Evolutionary conservation across 1,139 yeast genomes (phyloP), one percentile per base, ranked within the genome.

Genomic region (Hyphopichia burtonii): DNA sequence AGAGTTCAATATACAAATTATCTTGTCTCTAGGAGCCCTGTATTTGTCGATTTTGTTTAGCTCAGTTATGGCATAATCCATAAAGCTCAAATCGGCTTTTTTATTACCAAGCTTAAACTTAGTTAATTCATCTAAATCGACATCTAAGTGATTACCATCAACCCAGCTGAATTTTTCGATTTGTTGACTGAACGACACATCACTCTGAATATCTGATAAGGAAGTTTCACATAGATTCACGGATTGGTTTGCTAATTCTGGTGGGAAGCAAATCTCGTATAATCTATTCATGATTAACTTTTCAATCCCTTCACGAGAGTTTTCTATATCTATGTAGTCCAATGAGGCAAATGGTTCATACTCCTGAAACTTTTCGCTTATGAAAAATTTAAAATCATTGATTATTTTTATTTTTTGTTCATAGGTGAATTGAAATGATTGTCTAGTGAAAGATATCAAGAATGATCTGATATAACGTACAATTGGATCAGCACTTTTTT

Each of bases 1-100:
- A 44, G 94, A 83, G 64, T 94, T 94, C 46, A 94, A 71, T 8
- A 93, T 74, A 59, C 99, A 93, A 37, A 93, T 89, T 48, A 90
- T 83, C 58, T 94, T 94, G 57, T 94, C 99, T 42, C 99, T 73
- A 10, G 99, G 99, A 0, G 98, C 94, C 53, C 95, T 78, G 60
- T 86, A 94, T 42, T 79, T 76, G 59, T 87, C 86, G 55, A 93
- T 82, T 54, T 89, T 90, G 49, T 74, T 71, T 39, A 94, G 71
- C 60, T 94, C 91, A 6, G 62, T 73, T 1, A 83, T 76, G 0
- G 98, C 95, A 45, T 86, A 74, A 31, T 78, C 77, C 39, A 88
- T 71, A 57, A 90, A 89, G 38, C 80, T 74, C 2, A 68, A 56
- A 28, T 74, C 76, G 12, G 83, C 75, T 34, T 53, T 46, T 31